Evolutionary conservation across 371 early-diverging fungal species (phyloP).

Genomic region (Mucor velutinosus): DNA sequence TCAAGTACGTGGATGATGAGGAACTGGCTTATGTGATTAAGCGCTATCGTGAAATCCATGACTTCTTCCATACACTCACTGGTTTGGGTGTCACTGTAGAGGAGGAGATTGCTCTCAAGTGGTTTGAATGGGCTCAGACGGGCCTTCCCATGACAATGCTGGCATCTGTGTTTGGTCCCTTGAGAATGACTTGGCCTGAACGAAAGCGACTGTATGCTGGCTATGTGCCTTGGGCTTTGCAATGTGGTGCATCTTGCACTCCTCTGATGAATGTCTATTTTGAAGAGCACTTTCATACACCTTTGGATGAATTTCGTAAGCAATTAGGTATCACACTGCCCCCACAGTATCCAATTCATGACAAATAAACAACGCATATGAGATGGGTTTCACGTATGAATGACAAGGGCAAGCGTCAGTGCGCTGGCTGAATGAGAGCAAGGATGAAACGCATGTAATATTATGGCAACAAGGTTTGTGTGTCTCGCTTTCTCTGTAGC

Average conservation of each 20-base stretch:
- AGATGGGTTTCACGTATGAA: too few species aligned
- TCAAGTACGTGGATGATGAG: constrained; percentile 82
- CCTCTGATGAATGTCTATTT: constrained; percentile 87
- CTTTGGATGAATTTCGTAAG: constrained; percentile 71
- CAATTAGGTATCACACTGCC: constrained; percentile 64
- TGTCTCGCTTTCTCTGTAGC: too few species aligned
- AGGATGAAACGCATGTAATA: too few species aligned
- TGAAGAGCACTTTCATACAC: constrained; percentile 77
- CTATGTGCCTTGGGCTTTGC: constrained; percentile 95
- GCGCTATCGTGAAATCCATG: constrained; percentile 93
- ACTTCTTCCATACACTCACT: constrained; percentile 90
- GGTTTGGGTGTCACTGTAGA: constrained; percentile 87
- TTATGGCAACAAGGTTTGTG: too few species aligned
- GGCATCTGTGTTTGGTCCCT: constrained; percentile 80
- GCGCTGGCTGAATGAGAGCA: too few species aligned
- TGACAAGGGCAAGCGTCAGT: too few species aligned
- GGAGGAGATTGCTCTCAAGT: constrained; percentile 93
- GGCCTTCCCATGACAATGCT: constrained; percentile 90
- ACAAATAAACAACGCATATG: background rate
- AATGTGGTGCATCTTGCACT: constrained; percentile 71
- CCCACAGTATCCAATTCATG: constrained; percentile 16
- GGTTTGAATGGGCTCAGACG: constrained; percentile 92
- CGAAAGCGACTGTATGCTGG: constrained; percentile 62
- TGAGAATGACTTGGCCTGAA: constrained; percentile 64
- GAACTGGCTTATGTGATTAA: constrained; percentile 94